Base-by-base conservation (phyloP, 768 basidiomycete genomes). In the Macrocybe gigantea region DNA sequence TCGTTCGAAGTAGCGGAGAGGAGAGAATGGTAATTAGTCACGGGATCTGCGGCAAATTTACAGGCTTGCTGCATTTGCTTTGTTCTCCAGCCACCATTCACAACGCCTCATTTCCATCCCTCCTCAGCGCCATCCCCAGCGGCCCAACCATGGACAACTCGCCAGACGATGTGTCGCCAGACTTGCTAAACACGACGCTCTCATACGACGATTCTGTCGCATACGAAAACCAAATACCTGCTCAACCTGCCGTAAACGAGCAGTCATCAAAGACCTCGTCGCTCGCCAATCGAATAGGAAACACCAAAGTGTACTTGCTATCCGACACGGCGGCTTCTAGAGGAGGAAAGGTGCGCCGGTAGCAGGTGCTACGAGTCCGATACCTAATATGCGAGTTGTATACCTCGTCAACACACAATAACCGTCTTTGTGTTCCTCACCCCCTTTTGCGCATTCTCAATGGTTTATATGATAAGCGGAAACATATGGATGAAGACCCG, bases 241-340 rank as follows among this genome's bases (percentile, higher is more conserved):
- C 68, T 6, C 55, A 65, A 15, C 53, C 54, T 9, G 49, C 63
- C 6, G 62, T 60, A 14, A 59, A 56, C 29, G 57, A 63, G 33
- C 63, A 60, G 41, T 57, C 62, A 33, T 57, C n/a, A 31, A 44
- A 31, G 31, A 33, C 42, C 5, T 44, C 64, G 33, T 73, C 70
- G 13, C 69, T 88, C 32, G 82, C 79, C 11, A 72, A 78, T 49
- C 78, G 88, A n/a, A 89, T 90, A 38, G 77, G 87, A 41, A 77
- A 57, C 43, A 75, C 76, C 41, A 88, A 85, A 64, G 78, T 90
- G n/a, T 92, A 91, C 66, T 64, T 90, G 30, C 75, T 88, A 52
- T 74, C 83, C 45, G 88, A 90, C 56, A 69, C 83, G 33, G 68
- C 76, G n/a, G 71, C 75, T 51, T 65, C 73, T 53, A 78, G 73